phyloP scores from a whole-genome alignment of 805 yeast genomes.

The Candida loeiensis region DNA sequence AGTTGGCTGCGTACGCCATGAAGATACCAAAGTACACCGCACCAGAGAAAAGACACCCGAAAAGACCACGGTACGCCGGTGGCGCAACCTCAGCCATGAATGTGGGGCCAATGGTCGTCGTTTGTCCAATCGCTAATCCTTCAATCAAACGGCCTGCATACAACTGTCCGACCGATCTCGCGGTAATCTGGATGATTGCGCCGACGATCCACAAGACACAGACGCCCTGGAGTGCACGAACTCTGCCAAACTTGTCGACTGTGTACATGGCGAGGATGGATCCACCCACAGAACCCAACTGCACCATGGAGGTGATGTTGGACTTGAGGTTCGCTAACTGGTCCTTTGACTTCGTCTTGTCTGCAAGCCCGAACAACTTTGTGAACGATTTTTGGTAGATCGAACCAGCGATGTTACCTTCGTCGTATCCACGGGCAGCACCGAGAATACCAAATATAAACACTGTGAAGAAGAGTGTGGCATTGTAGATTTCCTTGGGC shows the following conservation, averaged over 20 bases:
- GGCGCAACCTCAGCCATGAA: constrained; percentile 55
- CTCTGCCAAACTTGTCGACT: constrained; percentile 51
- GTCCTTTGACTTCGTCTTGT: constrained; percentile 14
- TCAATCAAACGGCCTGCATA: constrained; percentile 55
- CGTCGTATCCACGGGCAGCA: constrained; percentile 18
- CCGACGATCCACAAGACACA: constrained; percentile 34
- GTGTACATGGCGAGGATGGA: constrained; percentile 45
- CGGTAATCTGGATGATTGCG: constrained; percentile 44
- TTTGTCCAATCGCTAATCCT: constrained; percentile 56
- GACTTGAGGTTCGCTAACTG: constrained; percentile 45
- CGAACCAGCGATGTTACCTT: constrained; percentile 21
- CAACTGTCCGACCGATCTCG: constrained; percentile 45
- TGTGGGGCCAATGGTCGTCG: constrained; percentile 54
- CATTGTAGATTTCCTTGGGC: constrained; percentile 37
- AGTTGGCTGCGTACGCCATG: constrained; percentile 44
- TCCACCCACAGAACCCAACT: constrained; percentile 54
- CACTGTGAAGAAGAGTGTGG: constrained; percentile 42
- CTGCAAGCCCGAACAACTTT: constrained; percentile 17
- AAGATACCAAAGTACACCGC: constrained; percentile 55
- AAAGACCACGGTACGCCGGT: constrained; percentile 47
- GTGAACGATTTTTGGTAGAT: constrained; percentile 19
- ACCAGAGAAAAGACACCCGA: constrained; percentile 53
- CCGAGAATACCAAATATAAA: constrained; percentile 48
- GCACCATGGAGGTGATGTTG: constrained; percentile 58
- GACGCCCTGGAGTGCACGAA: constrained; percentile 40